Base-by-base conservation (phyloP, 169 alveolate species). In the Eimeria maxima region DNA sequence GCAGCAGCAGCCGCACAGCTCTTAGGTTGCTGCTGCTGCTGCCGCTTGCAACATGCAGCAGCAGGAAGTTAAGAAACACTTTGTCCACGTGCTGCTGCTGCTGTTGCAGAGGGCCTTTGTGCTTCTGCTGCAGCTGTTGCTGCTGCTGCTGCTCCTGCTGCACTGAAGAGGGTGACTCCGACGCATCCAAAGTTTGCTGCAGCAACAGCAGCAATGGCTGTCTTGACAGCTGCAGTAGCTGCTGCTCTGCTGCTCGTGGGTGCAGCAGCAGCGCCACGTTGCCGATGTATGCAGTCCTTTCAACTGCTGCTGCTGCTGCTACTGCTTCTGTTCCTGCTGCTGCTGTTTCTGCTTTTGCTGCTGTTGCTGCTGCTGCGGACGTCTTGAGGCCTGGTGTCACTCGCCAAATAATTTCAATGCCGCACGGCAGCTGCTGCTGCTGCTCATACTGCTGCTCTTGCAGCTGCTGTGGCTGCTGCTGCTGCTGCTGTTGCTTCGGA, bases 1-100 rank as follows among this genome's bases (percentile, higher is more conserved):
- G 84, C 94, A 88, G 71, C 94, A 60, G 84, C 84, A 88, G 80
- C 93, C 93, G 78, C 93, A 84, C 16, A 13, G 80, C 90, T 53
- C 47, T 45, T 27, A 80, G 78, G 18, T 53, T 60, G 73, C 93
- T 60, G 80, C 78, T 57, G 53, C 63, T 65, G 84, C 60, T 42
- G 60, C 81, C 65, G 11, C 45, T 50, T 65, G 94, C 94, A 20
- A 44, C 69, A 65, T 88, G 84, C 94, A 88, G 73, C 94, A 60
- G 50, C 84, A 88, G 84, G 29, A 38, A 33, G 29, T 88, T 67
- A 16, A 84, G 76, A 33, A 84, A 84, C 60, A 84, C 44, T 60
- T 84, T 84, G 53, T 84, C 47, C 47, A 47, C 90, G 13, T 84
- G 55, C 93, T 38, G 53, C 33, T 84, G 93, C 78, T 57, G 78